These are phyloP conservation scores for Penicillium soppii DNA, from an alignment of 495 filamentous ascomycete species.

Conservation along the genomic window DNA sequence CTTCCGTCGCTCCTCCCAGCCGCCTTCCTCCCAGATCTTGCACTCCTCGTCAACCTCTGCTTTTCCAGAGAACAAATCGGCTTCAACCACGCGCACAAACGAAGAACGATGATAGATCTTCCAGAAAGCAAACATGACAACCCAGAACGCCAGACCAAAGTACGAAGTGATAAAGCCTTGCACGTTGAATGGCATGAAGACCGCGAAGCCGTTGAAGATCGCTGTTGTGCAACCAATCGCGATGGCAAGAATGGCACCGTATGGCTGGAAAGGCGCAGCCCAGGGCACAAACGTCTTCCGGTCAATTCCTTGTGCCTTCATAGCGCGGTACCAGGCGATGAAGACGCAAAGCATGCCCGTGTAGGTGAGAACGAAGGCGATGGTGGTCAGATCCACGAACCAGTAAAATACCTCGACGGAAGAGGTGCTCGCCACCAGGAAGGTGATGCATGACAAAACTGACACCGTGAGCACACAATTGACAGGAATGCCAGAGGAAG, in stretches of 20 bases:
- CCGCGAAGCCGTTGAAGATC: slow-evolving; percentile 33
- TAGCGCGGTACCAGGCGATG: slow-evolving; percentile 56
- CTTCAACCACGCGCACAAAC: slow-evolving; percentile 24
- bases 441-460: slow-evolving; percentile 58
- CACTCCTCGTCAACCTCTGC: slow-evolving; percentile 36
- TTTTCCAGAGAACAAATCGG: slow-evolving; percentile 29
- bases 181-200: slow-evolving; percentile 31
- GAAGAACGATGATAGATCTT: slow-evolving; percentile 30
- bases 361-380: slow-evolving; percentile 58
- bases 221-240: slow-evolving; percentile 21
- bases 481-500: slow-evolving; percentile 56
- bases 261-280: slow-evolving; percentile 29
- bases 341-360: slow-evolving; percentile 53
- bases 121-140: slow-evolving; percentile 33
- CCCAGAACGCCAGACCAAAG: slow-evolving; percentile 33
- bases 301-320: slow-evolving; percentile 54
- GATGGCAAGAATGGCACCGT: slow-evolving; percentile 25
- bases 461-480: slow-evolving; percentile 55
- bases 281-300: slow-evolving; percentile 34
- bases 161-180: slow-evolving; percentile 36
- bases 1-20: slow-evolving; percentile 23
- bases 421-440: slow-evolving; percentile 57
- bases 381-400: slow-evolving; percentile 53
- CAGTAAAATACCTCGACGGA: slow-evolving; percentile 56
- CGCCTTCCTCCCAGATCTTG: slow-evolving; percentile 34